Percentiles rank a stretch among this genome's conserved stretches.
Conservation (phyloP, 306 rosid species). For the Quillaja saponaria region DNA sequence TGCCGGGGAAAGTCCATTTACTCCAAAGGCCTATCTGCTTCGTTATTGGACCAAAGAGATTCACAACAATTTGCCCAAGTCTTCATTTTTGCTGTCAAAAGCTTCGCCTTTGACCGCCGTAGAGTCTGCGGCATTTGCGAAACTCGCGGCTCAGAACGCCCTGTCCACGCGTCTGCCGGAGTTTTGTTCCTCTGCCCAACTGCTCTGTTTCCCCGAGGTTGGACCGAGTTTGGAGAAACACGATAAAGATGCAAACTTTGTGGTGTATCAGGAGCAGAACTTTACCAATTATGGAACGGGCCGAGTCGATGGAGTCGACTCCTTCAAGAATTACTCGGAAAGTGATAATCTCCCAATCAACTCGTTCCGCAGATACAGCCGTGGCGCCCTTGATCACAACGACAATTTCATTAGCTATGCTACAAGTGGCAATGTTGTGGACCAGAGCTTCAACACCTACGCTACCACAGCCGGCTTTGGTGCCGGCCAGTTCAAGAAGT, state of each 20-base stretch:
- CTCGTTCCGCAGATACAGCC: slow-evolving; percentile 92
- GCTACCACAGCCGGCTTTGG: slow-evolving; percentile 69
- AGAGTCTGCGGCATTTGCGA: slow-evolving; percentile 60
- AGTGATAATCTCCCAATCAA: slow-evolving; percentile 53
- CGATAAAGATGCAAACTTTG: slow-evolving; percentile 50
- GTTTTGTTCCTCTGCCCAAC: slow-evolving; percentile 75
- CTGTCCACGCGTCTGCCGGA: slow-evolving; percentile 67
- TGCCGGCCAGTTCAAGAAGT: slow-evolving; percentile 59
- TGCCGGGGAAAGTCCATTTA: slow-evolving; percentile 61
- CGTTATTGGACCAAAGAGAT: slow-evolving; percentile 96
- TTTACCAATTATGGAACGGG: slow-evolving; percentile 84
- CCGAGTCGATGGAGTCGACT: slow-evolving; percentile 67
- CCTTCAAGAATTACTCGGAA: slow-evolving; percentile 75
- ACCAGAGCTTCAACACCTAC: slow-evolving; percentile 75
- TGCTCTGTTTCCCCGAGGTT: slow-evolving; percentile 75
- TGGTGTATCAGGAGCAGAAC: slow-evolving; percentile 50
- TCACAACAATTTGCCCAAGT: slow-evolving; percentile 54
- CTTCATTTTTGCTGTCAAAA: slow-evolving; percentile 64
- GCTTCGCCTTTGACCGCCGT: slow-evolving; percentile 71
- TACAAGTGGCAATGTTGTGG: slow-evolving; percentile 60
- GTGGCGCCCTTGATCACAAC: slow-evolving; percentile 56
- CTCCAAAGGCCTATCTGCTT: slow-evolving; percentile 62
- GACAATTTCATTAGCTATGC: slow-evolving; percentile 64
- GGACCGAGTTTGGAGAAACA: slow-evolving; percentile 67
- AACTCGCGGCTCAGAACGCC: slow-evolving; percentile 51